Percentiles rank a stretch among this genome's conserved stretches.
These are phyloP conservation scores for Centella asiatica DNA, from an alignment of 129 eudicot species.

Conservation along the genomic window DNA sequence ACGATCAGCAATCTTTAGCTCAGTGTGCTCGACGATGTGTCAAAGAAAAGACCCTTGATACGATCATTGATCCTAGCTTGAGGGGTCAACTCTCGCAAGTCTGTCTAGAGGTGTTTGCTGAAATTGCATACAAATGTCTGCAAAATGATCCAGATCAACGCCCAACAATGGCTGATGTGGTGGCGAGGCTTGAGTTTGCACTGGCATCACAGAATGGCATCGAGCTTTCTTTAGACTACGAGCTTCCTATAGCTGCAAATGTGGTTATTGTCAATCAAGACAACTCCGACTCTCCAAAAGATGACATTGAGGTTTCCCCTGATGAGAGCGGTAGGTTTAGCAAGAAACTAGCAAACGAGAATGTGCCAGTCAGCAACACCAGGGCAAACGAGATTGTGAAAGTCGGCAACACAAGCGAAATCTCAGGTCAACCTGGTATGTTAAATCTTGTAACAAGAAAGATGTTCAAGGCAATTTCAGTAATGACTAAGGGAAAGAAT, in stretches of 20 bases:
- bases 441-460: neutral
- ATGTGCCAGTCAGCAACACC: too few species aligned
- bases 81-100: neutral
- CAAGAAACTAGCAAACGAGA: too few species aligned
- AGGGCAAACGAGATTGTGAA: too few species aligned
- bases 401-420: too few species aligned
- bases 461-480: neutral
- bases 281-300: neutral
- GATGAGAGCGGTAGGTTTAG: too few species aligned
- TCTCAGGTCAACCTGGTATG: too few species aligned
- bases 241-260: neutral
- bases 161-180: slow-evolving; percentile 10
- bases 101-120: slow-evolving; percentile 9
- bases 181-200: slow-evolving; percentile 2
- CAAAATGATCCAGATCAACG: neutral
- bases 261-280: neutral
- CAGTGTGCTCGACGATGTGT: neutral
- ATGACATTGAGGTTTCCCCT: too few species aligned
- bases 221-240: neutral
- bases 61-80: slow-evolving; percentile 4
- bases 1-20: slow-evolving; percentile 4
- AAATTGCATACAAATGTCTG: slow-evolving; percentile 10
- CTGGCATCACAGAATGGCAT: neutral
- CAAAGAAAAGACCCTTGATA: neutral
- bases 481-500: neutral